These are phyloP conservation scores for Thalassia testudinum DNA, from an alignment of 116 monocot species.

Conservation along the genomic window DNA sequence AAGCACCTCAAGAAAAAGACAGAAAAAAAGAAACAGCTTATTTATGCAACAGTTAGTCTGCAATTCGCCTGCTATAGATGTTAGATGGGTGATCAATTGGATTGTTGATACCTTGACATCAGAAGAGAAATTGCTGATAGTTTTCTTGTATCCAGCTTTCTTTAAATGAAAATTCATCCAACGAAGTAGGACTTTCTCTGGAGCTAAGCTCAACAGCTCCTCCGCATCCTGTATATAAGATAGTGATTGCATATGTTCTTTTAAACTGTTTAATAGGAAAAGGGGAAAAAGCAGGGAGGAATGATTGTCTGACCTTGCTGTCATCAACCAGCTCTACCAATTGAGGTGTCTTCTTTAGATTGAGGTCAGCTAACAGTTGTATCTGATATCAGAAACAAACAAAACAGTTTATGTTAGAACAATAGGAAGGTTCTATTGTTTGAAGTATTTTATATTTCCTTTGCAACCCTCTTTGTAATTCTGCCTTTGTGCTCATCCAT, in stretches of 20 bases:
- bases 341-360: constrained; percentile 80
- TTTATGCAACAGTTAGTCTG: too few species aligned
- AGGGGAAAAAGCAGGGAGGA: neutral
- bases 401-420: too few species aligned
- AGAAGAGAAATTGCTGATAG: constrained; percentile 73
- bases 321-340: constrained; percentile 79
- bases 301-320: constrained; percentile 25
- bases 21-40: too few species aligned
- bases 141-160: constrained; percentile 82
- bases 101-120: constrained; percentile 92
- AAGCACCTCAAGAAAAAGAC: too few species aligned
- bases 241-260: too few species aligned
- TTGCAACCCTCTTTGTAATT: too few species aligned
- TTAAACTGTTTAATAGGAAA: neutral
- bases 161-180: constrained; percentile 98
- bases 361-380: constrained; percentile 87
- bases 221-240: constrained; percentile 58
- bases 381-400: constrained; percentile 51
- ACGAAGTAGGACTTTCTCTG: constrained; percentile 68
- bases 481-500: too few species aligned
- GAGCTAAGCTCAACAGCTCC: constrained; percentile 68
- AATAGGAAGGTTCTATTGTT: too few species aligned
- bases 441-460: too few species aligned
- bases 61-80: too few species aligned
- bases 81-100: too few species aligned